Percentiles rank a stretch among this genome's conserved stretches.
Evolutionary conservation across 1,284 basidiomycete genomes (phyloP).

Genomic region (Xerocomus minutiporus): DNA sequence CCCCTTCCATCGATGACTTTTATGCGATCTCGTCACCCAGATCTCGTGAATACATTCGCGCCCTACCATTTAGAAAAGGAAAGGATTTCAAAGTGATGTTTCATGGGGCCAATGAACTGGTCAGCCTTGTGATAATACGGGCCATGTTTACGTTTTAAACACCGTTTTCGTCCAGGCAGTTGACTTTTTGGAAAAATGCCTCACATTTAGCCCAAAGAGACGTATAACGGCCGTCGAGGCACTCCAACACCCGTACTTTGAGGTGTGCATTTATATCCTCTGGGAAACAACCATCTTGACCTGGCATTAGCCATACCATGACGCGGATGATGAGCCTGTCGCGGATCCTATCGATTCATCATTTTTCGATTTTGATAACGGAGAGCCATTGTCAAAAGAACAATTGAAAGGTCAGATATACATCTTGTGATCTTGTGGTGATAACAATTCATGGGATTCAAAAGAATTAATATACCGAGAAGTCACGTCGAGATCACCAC

Average conservation of each 20-base stretch:
- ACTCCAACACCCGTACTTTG: slow-evolving; percentile 87
- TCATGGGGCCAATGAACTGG: slow-evolving; percentile 77
- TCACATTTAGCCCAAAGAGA: slow-evolving; percentile 90
- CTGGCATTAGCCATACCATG: slow-evolving; percentile 73
- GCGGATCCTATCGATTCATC: slow-evolving; percentile 77
- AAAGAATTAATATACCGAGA: slow-evolving; percentile 30
- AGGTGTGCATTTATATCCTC: slow-evolving; percentile 40
- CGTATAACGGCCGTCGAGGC: slow-evolving; percentile 90
- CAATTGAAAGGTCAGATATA: slow-evolving; percentile 58
- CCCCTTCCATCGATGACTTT: slow-evolving; percentile 89
- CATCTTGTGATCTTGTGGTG: background rate
- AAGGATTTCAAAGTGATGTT: slow-evolving; percentile 74
- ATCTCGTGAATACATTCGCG: slow-evolving; percentile 89
- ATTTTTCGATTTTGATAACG: slow-evolving; percentile 88
- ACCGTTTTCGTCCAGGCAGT: slow-evolving; percentile 48
- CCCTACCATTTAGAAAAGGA: slow-evolving; percentile 87
- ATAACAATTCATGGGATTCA: background rate
- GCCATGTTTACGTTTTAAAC: background rate
- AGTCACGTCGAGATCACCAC: slow-evolving; percentile 21
- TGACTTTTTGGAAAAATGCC: slow-evolving; percentile 84
- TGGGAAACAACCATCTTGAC: background rate
- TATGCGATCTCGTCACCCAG: slow-evolving; percentile 84
- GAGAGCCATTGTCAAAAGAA: slow-evolving; percentile 61
- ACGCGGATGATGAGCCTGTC: slow-evolving; percentile 82
- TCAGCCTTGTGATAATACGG: slow-evolving; percentile 26